A percentile compares a stretch with the other conserved stretches of the same genome.
Evolutionary conservation across 768 basidiomycete species (phyloP).

Genomic region (Coprinopsis marcescibilis): DNA sequence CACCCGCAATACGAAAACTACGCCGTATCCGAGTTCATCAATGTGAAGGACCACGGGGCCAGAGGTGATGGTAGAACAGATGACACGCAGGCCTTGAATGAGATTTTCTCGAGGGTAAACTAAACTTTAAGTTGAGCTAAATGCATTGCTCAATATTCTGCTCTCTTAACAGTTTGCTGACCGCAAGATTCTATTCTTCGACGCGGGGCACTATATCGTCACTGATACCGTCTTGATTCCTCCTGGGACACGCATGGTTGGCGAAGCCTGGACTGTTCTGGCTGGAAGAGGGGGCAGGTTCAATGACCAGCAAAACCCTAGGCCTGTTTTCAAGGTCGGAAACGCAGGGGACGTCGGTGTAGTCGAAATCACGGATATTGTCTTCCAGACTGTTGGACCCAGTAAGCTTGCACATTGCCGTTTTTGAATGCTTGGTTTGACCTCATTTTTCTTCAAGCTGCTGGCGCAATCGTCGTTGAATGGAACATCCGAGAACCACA

Average conservation of each 20-base stretch:
- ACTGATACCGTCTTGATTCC: slow-evolving; percentile 54
- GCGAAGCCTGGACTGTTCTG: slow-evolving; percentile 58
- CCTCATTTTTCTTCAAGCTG: slow-evolving; percentile 20
- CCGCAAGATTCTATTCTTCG: slow-evolving; percentile 79
- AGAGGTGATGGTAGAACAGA: slow-evolving; percentile 74
- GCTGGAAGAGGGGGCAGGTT: slow-evolving; percentile 45
- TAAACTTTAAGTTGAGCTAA: too few relatives aligned
- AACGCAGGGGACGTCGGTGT: slow-evolving; percentile 43
- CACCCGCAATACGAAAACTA: slow-evolving; percentile 68
- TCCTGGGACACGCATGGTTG: slow-evolving; percentile 51
- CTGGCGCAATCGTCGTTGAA: slow-evolving; percentile 65
- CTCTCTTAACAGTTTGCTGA: slow-evolving; percentile 46
- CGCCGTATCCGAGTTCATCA: slow-evolving; percentile 60
- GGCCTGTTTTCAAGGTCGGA: slow-evolving; percentile 46
- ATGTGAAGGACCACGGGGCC: slow-evolving; percentile 65
- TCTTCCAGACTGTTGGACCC: slow-evolving; percentile 56
- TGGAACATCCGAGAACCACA: slow-evolving; percentile 58
- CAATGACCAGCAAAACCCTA: slow-evolving; percentile 33
- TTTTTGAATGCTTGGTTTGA: not conserved
- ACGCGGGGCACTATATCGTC: slow-evolving; percentile 58
- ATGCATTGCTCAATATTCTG: not conserved
- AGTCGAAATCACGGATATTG: slow-evolving; percentile 58
- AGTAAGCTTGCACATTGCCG: slow-evolving; percentile 19
- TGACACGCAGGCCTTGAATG: slow-evolving; percentile 64
- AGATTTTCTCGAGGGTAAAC: slow-evolving; percentile 51